Base-by-base conservation (phyloP, 1,284 basidiomycete genomes). In the Termitomyces sp. region DNA sequence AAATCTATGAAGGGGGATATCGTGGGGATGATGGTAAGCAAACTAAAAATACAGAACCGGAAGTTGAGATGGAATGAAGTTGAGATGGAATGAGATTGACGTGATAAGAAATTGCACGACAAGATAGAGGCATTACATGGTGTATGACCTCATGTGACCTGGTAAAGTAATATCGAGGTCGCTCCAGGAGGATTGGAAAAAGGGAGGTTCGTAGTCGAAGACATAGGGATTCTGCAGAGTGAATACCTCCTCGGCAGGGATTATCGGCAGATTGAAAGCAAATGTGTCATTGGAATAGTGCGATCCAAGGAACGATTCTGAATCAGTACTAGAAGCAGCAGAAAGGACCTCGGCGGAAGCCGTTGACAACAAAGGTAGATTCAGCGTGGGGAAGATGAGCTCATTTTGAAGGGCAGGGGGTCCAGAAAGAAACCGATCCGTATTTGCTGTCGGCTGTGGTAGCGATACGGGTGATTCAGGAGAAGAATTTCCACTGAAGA, bases 401-500 rank as follows among this genome's bases (percentile, higher is more conserved):
- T 55, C 43, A 18, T 57, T 53, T 21, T 46, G 50, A 26, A 42
- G 41, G 7, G 46, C 19, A 49, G 45, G 13, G 19, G 31, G 14
- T 11, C 48, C 31, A 24, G 44, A 39, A 21, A 50, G 45, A 28
- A 45, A 51, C 6, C 41, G n/a, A 6, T 53, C 49, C 8, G 28
- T 40, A 41, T 38, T 19, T 28, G 40, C 6, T 14, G 37, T 49
- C n/a, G 24, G 43, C 28, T 38, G 34, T 24, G 41, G 3, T 2
- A 48, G 30, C 11, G 50, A 50, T 24, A 24, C 18, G 13, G 58
- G 46, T 45, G 56, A 28, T 18, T 10, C n/a, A 46, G 57, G 54
- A 35, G 55, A 52, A 34, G 58, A 52, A 33, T 55, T 56, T 30
- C 49, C 21, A 16, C 40, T 39, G 33, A 63, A 59, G 31, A 47